Evolutionary conservation across 2,329 filamentous ascomycete genomes (phyloP), one percentile per base, ranked within the genome.

Genomic region (Aspergillus jensenii): DNA sequence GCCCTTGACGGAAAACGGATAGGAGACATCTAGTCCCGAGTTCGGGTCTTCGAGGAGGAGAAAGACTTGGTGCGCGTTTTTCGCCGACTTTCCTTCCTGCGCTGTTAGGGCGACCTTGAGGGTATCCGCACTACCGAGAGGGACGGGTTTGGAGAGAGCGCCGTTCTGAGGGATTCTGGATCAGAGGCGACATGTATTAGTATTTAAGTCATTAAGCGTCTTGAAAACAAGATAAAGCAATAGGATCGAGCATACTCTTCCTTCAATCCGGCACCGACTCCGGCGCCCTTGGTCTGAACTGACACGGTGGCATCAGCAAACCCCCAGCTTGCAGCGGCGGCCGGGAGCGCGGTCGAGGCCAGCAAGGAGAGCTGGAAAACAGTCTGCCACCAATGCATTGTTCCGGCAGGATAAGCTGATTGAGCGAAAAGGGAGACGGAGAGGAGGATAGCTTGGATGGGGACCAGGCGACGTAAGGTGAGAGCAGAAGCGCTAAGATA

Each of bases 61-160:
- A 80, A 97, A 97, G 6, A 92, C 92, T 78, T 99, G 95, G 77
- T 99, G 95, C 67, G 95, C 91, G 64, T 90, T 87, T 82, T 92
- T 93, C 47, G 85, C 83, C 67, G 87, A 88, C 76, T 87, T 87
- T 71, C 85, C 87, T 70, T 96, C 91, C 72, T 89, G 89, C 8
- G 91, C 84, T 35, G 91, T 96, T 68, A 99, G 79, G 65, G 87
- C 78, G 65, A 99, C 79, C 80, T 95, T 96, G 70, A 98, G 81
- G 43, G 87, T 86, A 71, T 96, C 92, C 54, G 84, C 74, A 54
- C 82, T 76, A 61, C 86, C 85, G 61, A 98, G 80, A 11, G 81
- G 75, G 43, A 97, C 73, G 12, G 87, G 77, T 50, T 85, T 85
- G 52, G 84, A 77, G 62, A 93, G 80, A 17, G 86, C 83, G 8